Base-by-base conservation (phyloP, 768 basidiomycete genomes). In the Tephrocybe sp. region DNA sequence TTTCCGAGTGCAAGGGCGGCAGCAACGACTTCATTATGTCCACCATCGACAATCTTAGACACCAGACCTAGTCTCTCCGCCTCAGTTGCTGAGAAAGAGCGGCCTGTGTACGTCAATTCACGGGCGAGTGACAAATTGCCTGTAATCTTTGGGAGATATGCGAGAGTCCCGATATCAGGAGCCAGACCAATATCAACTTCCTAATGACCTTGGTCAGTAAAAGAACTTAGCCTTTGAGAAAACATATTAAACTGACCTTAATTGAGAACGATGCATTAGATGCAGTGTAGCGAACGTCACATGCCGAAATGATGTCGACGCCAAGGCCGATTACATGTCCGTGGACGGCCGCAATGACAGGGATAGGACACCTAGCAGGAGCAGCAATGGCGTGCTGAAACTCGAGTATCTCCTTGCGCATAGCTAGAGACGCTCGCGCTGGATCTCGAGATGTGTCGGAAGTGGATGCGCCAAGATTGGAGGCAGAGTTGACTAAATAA, bases 141-240 rank as follows among this genome's bases (percentile, higher is more conserved):
- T 0, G 79, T 78, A 40, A 89, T 75, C 59, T 90, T 89, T 0
- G 89, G 90, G 5, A 95, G 71, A 45, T 85, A 83, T 1, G 92
- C 89, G 5, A 96, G 79, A 0, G 90, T 84, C 0, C 94, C 94
- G 35, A 94, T 84, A 62, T 95, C 93, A 0, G 93, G 86, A 2
- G 93, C 92, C 0, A 96, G 73, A 0, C 89, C 92, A 20, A 93
- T 77, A 61, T 93, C 89, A 2, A 92, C 85, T 75, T 95, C 90
- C 89, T 92, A 60, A 26, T 11, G 9, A 23, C 41, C 19, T 6
- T 64, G 60, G 26, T 26, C 7, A 26, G 26, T 7, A 26, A 26
- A 7, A 3, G 7, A 40, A 60, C 74, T 51, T 40, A 80, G 79
- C 74, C 70, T 85, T 78, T 39, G 70, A 64, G 3, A 84, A 59